Conservation (phyloP, 768 basidiomycete genomes). For the Tylopilus vinaceipallidus region DNA sequence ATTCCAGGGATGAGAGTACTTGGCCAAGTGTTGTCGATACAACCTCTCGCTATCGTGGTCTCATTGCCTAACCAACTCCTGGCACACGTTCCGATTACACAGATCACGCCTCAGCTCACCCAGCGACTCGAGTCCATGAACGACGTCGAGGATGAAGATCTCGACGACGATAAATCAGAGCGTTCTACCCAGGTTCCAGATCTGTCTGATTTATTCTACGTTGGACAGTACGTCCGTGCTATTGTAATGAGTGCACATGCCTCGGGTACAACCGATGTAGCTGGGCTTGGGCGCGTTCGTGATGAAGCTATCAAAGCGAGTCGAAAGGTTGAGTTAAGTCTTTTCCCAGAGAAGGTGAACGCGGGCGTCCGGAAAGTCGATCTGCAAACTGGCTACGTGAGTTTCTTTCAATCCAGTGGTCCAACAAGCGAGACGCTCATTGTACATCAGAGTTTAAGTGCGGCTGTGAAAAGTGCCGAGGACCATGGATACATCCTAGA, state of each 20-base stretch:
- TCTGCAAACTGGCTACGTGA: conserved; percentile 69
- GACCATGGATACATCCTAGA: conserved; percentile 94
- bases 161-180: conserved; percentile 45
- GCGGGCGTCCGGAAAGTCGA: conserved; percentile 76
- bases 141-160: conserved; percentile 43
- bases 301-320: conserved; percentile 69
- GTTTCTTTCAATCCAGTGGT: conserved; percentile 36
- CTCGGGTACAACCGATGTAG: conserved; percentile 59
- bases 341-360: conserved; percentile 84
- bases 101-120: conserved; percentile 81
- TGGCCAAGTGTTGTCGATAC: conserved; percentile 81
- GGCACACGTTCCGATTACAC: conserved; percentile 92
- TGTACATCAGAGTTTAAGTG: conserved; percentile 60
- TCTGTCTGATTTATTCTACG: conserved; percentile 67
- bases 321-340: conserved; percentile 79
- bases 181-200: conserved; percentile 51
- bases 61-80: conserved; percentile 96
- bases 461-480: conserved; percentile 79
- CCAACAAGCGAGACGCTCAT: conserved; percentile 3
- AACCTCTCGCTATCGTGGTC: conserved; percentile 85
- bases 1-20: conserved; percentile 82
- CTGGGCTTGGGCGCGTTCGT: conserved; percentile 57
- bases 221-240: conserved; percentile 86
- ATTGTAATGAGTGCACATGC: conserved; percentile 69
- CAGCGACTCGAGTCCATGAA: conserved; percentile 62